Base-by-base conservation (phyloP, 1,139 yeast genomes). In the Pichia terricola region DNA sequence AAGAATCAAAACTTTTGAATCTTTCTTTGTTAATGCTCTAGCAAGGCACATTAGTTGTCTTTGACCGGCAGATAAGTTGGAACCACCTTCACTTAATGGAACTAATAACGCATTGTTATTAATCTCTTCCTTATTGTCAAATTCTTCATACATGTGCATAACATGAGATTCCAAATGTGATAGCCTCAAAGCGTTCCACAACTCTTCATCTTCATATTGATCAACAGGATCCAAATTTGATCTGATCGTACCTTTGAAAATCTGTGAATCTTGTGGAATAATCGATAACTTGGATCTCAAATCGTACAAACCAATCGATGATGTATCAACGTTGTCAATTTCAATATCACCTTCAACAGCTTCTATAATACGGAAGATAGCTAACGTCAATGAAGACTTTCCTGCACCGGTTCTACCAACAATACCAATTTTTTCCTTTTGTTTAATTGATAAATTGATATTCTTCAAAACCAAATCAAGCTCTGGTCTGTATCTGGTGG, bases 351-450 rank as follows among this genome's bases (percentile, higher is more conserved):
- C 98, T 2, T 61, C 66, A 27, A 73, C 69, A 4, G 94, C 81
- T 63, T 91, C 97, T 57, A 91, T 87, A 41, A 91, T 80, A 60
- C 98, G 72, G 71, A 89, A 89, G 40, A 91, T 67, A 0, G 96
- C 95, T 53, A 91, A 67, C 0, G 96, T 88, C 57, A 91, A 72
- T 1, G 96, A 85, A 0, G 95, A 84, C 63, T 91, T 91, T 47
- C 98, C 98, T 3, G 97, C 97, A 52, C 98, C 98, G 0, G 98
- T 89, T 60, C 97, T 75, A 40, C 94, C 94, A 47, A 89, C 97
- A 65, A 91, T 87, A 52, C 98, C 98, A 55, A 91, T 72, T 62
- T 91, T 91, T 62, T 91, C 97, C 49, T 73, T 72, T 1, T 94
- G 79, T 48, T 80, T 73, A 56, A 91, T 76, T 26, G 73, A 68